Evolutionary conservation across 2,329 filamentous ascomycete genomes (phyloP), one percentile per base, ranked within the genome.

Genomic region (Fusarium sp.): DNA sequence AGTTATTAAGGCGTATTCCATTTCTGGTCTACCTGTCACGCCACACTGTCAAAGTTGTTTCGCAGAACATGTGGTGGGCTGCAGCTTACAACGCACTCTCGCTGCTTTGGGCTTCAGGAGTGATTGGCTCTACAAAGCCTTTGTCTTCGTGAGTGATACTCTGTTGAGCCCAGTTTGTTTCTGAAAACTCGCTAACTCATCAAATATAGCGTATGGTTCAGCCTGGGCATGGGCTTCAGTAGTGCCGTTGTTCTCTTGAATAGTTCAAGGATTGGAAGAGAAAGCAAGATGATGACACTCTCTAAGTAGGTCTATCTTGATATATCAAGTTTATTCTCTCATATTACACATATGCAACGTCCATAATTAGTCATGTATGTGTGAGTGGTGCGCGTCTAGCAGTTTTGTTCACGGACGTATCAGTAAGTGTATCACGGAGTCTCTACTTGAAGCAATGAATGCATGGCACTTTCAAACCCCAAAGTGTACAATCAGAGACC

Each of bases 81-180:
- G 43, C 8, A 48, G 43, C 43, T 27, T 48, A 48, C 43, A 48
- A 48, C 22, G 43, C 22, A 48, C 22, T 48, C 22, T 48, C 43
- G 14, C 43, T 48, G 2, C 43, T 48, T 48, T 48, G 43, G 43
- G 43, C 43, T 18, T 48, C 43, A 27, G 43, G 43, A 6, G 1
- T 48, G 10, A 18, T 48, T 48, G 22, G 43, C 10, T 48, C 22
- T 18, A 16, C 8, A 27, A 48, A 4, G 14, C 43, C 43, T 18
- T 27, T 48, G 2, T 27, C 43, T 48, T 48, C 43, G 43, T 48
- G 2, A 48, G 43, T 24, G 0, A 27, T 10, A 2, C 5, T 0
- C 4, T 2, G 9, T 16, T 3, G 0, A 24, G 3, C 14, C 14
- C 8, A 9, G 1, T 48, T 24, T 3, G 0, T 48, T 10, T 18